Base-by-base conservation (phyloP, 441 rosid species). In the Daphne laureola region DNA sequence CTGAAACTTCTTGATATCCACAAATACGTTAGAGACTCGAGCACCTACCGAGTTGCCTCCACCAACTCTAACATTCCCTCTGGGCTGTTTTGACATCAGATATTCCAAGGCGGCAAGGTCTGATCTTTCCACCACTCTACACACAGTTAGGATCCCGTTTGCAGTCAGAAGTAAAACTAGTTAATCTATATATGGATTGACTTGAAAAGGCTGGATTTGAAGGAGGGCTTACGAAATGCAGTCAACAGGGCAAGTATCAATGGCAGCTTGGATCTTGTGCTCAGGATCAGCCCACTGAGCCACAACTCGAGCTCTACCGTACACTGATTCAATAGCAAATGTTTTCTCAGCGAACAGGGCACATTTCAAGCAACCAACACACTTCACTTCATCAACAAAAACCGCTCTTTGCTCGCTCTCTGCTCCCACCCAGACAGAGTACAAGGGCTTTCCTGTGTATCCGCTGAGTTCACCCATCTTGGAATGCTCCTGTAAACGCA, bases 231-330 rank as follows among this genome's bases (percentile, higher is more conserved):
- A 91, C 92, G 88, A 80, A 54, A 91, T 91, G 72, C 96, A 87
- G 53, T 91, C 92, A 31, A 91, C 75, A 0, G 95, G 95, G 27
- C 98, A 87, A 11, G 90, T 59, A 45, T 83, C 84, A 0, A 91
- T 87, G 18, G 98, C 92, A n/a, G 84, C 81, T 23, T 67, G 69
- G 71, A 91, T 83, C 63, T 76, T 86, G 65, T 73, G 31, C 57
- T 80, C 86, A 26, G 95, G 79, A 65, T 91, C 96, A 55, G 96
- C 98, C 98, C 98, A 87, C 59, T 87, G 98, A 18, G 84, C 95
- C 7, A 91, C 88, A 18, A 82, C 96, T 43, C 98, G 71, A 0
- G 98, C 98, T 72, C 96, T 83, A 8, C 98, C 98, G 4, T 78
- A 76, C 8, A 71, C 70, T 0, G 85, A 71, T 69, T 91, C 96